These are phyloP conservation scores for Cytidiella melzeri DNA, from an alignment of 768 basidiomycete genomes.

Conservation along the genomic window DNA sequence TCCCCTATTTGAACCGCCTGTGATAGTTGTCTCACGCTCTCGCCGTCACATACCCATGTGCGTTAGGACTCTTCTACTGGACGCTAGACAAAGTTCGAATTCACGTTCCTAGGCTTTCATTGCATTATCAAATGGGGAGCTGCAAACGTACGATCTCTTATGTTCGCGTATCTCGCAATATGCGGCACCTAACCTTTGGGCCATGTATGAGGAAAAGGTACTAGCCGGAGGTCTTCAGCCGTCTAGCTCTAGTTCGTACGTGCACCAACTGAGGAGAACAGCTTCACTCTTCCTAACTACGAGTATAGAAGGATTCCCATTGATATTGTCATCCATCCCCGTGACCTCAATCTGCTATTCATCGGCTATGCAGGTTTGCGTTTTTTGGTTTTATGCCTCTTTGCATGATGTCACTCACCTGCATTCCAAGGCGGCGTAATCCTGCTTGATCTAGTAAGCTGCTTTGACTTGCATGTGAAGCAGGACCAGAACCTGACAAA, in stretches of 20 bases:
- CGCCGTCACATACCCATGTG: constrained; percentile 71
- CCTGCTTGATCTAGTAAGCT: constrained; percentile 53
- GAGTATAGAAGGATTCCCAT: no score
- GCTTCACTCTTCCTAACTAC: no score
- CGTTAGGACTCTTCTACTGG: no score
- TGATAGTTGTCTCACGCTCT: constrained; percentile 47
- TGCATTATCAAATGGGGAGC: constrained; percentile 47
- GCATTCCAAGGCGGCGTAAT: constrained; percentile 49
- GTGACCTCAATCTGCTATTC: constrained; percentile 66
- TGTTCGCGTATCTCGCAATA: constrained; percentile 63
- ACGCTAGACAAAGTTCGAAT: no score
- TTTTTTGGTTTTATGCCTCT: neutral
- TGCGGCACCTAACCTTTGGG: constrained; percentile 72
- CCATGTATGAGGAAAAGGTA: constrained; percentile 55
- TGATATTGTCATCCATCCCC: constrained; percentile 62
- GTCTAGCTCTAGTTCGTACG: constrained; percentile 31
- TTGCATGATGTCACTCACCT: neutral
- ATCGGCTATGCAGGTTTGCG: constrained; percentile 68
- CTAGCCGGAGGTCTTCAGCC: constrained; percentile 34
- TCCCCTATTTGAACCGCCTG: constrained; percentile 1
- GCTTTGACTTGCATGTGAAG: neutral
- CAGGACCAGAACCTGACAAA: neutral
- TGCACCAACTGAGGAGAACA: no score
- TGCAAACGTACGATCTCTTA: constrained; percentile 72
- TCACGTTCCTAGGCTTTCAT: constrained; percentile 38